A percentile compares a stretch with the other conserved stretches of the same genome.
These are phyloP conservation scores for Phoenix dactylifera DNA, from an alignment of 176 grass and related monocot genomes.

Conservation along the genomic window DNA sequence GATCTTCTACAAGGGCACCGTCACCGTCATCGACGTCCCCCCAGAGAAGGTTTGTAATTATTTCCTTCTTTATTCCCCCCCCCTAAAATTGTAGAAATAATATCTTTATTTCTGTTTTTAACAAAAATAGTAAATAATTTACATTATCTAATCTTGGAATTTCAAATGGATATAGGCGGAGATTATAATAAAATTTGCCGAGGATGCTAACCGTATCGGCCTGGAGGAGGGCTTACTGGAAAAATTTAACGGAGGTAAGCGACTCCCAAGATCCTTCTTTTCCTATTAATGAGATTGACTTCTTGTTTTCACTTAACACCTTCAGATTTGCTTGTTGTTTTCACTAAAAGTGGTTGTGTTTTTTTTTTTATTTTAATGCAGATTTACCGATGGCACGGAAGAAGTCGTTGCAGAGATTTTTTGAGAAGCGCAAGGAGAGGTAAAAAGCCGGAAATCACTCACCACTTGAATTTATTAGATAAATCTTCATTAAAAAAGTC, in stretches of 20 bases:
- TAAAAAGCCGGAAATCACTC: constrained; percentile 8
- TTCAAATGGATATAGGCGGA: constrained; percentile 30
- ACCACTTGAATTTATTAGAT: neutral
- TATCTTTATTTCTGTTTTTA: neutral
- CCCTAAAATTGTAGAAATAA: too few relatives aligned
- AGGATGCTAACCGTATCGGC: constrained; percentile 1
- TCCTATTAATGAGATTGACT: neutral
- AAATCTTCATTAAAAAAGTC: neutral
- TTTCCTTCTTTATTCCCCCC: neutral
- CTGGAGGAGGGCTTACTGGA: neutral
- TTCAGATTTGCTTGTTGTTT: constrained; percentile 2
- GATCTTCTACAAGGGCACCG: constrained; percentile 69
- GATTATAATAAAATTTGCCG: constrained; percentile 36
- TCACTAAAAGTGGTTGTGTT: neutral
- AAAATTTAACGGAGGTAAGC: constrained; percentile 35
- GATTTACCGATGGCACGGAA: constrained; percentile 47
- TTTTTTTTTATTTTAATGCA: neutral
- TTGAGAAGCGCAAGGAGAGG: constrained; percentile 58
- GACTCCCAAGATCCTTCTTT: neutral
- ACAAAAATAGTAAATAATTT: neutral
- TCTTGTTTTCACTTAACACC: neutral
- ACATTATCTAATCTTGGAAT: neutral
- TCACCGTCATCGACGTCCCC: constrained; percentile 54
- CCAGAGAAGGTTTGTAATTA: constrained; percentile 29
- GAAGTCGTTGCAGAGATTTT: constrained; percentile 63